These are phyloP conservation scores for Neostapfia colusana DNA, from an alignment of 176 grass and related monocot genomes.

Conservation along the genomic window DNA sequence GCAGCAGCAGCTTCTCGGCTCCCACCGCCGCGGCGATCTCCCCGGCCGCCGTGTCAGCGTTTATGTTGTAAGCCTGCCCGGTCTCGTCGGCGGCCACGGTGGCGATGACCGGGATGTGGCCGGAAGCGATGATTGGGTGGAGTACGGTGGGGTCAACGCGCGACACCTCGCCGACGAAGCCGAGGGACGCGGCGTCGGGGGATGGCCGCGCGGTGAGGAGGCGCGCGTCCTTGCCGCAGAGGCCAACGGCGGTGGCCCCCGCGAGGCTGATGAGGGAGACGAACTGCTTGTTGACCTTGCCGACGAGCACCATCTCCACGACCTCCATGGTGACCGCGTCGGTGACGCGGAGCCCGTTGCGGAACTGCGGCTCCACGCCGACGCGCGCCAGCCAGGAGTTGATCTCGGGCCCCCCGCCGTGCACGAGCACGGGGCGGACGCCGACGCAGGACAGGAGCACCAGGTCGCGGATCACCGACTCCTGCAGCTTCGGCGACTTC, in stretches of 20 bases:
- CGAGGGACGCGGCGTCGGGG: slow-evolving; percentile 52
- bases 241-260: slow-evolving; percentile 69
- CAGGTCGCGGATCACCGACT: slow-evolving; percentile 74
- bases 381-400: slow-evolving; percentile 64
- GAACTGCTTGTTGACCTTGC: slow-evolving; percentile 86
- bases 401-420: slow-evolving; percentile 80
- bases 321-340: slow-evolving; percentile 78
- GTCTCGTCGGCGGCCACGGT: slow-evolving; percentile 74
- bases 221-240: slow-evolving; percentile 73
- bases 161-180: slow-evolving; percentile 73
- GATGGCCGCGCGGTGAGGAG: slow-evolving; percentile 64
- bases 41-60: slow-evolving; percentile 71
- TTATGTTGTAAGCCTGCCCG: slow-evolving; percentile 85
- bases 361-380: slow-evolving; percentile 63
- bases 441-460: slow-evolving; percentile 83
- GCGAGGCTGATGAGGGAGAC: slow-evolving; percentile 73
- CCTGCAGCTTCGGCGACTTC: slow-evolving; percentile 64
- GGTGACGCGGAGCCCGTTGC: slow-evolving; percentile 72
- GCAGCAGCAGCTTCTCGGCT: slow-evolving; percentile 77
- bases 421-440: slow-evolving; percentile 69
- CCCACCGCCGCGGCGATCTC: slow-evolving; percentile 74
- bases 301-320: slow-evolving; percentile 80
- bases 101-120: slow-evolving; percentile 89
- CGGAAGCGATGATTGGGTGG: slow-evolving; percentile 49
- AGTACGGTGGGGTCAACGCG: slow-evolving; percentile 68